Base-by-base conservation (phyloP, 805 yeast genomes). In the Alloascoidea africana region DNA sequence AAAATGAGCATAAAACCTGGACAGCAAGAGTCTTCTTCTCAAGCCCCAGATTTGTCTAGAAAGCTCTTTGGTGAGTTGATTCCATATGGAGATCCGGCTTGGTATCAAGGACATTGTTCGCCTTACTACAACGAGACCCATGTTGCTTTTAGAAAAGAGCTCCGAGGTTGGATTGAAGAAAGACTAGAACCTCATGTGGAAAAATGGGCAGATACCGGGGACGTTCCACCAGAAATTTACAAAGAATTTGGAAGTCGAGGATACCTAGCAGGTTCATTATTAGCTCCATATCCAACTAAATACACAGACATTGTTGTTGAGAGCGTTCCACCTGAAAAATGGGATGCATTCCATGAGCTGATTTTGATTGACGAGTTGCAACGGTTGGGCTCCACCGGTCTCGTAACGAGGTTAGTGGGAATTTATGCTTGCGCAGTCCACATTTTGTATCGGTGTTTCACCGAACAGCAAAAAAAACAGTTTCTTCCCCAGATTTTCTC, bases 401-500 rank as follows among this genome's bases (percentile, higher is more conserved):
- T 62, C 8, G 43, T 52, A 19, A 61, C 66, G 66, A 49, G 49
- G 45, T 43, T 60, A 37, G 40, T 53, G 5, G 66, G 66, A n/a
- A 66, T 66, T 17, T 59, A 48, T 47, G 50, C 58, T 40, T 61
- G 61, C 40, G 63, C 63, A 15, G 47, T 51, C 23, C 66, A 66
- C 6, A 65, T 66, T 4, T 49, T 60, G 18, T 38, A 56, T 47
- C 52, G 53, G 41, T 59, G 48, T 39, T 60, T 51, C 27, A 39
- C 44, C 16, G 52, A 47, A 18, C 55, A 44, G 18, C 46, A 59
- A 32, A 53, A 51, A 44, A 43, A 51, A 44, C 52, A 63, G 17
- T 51, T 62, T 14, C 41, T 59, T 4, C 66, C 66, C 5, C 59
- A 46, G 4, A 41, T 60, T 13, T 42, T 61, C 35, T 38, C 42